Evolutionary conservation across 352 stramenopile species (phyloP), one percentile per base, ranked within the genome.

Genomic region (Pythium brachiatum): DNA sequence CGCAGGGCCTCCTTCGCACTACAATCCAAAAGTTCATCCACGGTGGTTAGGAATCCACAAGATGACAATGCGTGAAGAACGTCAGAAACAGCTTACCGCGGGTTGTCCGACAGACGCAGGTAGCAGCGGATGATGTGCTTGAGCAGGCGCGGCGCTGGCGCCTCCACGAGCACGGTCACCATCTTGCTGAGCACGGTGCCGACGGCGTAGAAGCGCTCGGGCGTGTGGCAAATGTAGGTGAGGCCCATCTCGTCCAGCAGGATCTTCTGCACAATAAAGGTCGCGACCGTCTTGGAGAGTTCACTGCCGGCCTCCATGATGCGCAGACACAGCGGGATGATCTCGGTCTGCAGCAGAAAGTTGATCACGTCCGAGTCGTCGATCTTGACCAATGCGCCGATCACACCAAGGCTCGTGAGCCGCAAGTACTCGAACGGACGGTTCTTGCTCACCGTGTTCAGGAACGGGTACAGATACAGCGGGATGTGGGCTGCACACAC

Each of bases 71-170:
- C 2, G 36, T 32, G 31, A 16, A 32, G 61, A 12, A 21, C 15
- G 47, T 13, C 36, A 46, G 31, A 25, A 48, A 5, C 2, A 2
- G 38, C 57, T 48, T 36, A 73, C 69, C 79, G 61, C 11, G 80
- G 71, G 69, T 95, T 93, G 58, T 95, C 86, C 44, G 88, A 92
- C 18, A 99, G 84, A 53, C 97, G 87, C 32, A 99, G 73, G 74
- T 99, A 99, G 83, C 97, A 99, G 34, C 96, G 91, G 36, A 99
- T 97, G 53, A 99, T 98, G 84, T 99, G 97, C 78, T 99, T 99
- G 58, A 99, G 87, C 46, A 99, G 78, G 6, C 97, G 83, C 15
- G 97, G 94, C 6, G 90, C 97, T 5, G 96, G 97, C 26, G 89
- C 85, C 38, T 98, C 86, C 18, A 98, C 90, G 26, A 99, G 78